Base-by-base conservation (phyloP, 768 basidiomycete genomes). In the Mycena chlorophos region DNA sequence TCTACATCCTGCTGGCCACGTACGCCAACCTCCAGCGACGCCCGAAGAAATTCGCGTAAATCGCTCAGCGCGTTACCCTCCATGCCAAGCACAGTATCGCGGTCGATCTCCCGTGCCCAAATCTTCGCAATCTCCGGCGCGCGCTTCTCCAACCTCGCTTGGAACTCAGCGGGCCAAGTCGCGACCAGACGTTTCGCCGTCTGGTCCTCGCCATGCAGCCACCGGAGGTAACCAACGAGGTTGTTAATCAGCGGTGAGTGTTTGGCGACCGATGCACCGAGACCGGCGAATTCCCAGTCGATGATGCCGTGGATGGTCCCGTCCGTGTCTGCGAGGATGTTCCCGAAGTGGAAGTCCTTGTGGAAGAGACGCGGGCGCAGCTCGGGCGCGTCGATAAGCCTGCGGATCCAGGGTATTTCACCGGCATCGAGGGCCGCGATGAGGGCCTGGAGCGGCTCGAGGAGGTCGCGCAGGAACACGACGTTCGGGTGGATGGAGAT, bases 281-380 rank as follows among this genome's bases (percentile, higher is more conserved):
- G 51, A 28, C 56, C 56, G 1, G 56, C 56, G 29, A 61, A 61
- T 30, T 61, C 60, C 60, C 60, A 61, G 31, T 61, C 60, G 38
- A 57, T 61, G 10, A 61, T 29, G 1, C 34, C 60, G 22, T 61
- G 54, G 46, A 61, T 54, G 17, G 14, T 57, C 14, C 60, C 60
- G 26, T 55, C 46, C 4, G 30, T 29, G n/a, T 57, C 55, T 26
- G 53, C 56, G 26, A 61, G 54, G 22, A 61, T 51, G 27, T 61
- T 61, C 2, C 53, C 60, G 22, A 61, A 61, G 49, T 61, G 60
- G 17, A 61, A 57, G 46, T 61, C 60, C 13, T 53, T 48, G 30
- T 61, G 60, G 30, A 47, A 42, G 4, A 61, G 49, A 20, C 60
- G 56, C 20, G 43, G 42, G 16, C 50, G 53, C 14, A 61, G 53